A percentile compares a stretch with the other conserved stretches of the same genome.
phyloP scores from a whole-genome alignment of 2,329 filamentous ascomycete species.

The Hymenoscyphus fraxineus region DNA sequence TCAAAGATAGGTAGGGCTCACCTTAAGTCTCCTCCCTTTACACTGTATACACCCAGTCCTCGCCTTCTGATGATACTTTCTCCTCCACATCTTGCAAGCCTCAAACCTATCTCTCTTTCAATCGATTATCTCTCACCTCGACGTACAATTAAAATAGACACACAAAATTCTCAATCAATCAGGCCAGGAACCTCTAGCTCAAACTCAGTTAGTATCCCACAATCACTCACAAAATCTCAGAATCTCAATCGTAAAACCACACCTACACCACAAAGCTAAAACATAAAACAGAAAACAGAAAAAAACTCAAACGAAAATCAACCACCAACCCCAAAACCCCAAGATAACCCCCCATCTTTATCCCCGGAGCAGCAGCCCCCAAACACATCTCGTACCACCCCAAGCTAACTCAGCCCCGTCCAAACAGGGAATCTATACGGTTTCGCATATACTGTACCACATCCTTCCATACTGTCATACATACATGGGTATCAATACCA shows the following conservation, averaged over 20 bases:
- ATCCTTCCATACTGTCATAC: too few species aligned
- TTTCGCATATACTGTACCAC: background rate
- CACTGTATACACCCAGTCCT: constrained; percentile 19
- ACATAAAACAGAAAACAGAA: too few species aligned
- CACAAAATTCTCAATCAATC: background rate
- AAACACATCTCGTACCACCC: too few species aligned
- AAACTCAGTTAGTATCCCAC: too few species aligned
- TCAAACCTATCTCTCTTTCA: background rate
- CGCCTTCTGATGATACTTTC: constrained; percentile 16
- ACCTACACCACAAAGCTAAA: too few species aligned
- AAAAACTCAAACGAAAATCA: too few species aligned
- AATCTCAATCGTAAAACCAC: too few species aligned
- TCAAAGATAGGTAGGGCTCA: background rate
- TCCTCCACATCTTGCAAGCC: constrained; percentile 9
- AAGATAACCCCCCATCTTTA: background rate
- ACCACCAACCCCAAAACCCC: background rate
- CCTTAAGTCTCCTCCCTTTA: constrained; percentile 18
- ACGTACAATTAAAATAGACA: background rate
- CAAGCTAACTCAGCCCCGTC: background rate
- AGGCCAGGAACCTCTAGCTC: too few species aligned
- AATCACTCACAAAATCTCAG: too few species aligned
- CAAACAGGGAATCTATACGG: constrained; percentile 9
- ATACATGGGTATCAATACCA: too few species aligned
- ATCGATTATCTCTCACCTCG: background rate
- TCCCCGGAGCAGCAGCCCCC: background rate